Base-by-base conservation (phyloP, 352 stramenopile species). In the Stramenopiles sp. region DNA sequence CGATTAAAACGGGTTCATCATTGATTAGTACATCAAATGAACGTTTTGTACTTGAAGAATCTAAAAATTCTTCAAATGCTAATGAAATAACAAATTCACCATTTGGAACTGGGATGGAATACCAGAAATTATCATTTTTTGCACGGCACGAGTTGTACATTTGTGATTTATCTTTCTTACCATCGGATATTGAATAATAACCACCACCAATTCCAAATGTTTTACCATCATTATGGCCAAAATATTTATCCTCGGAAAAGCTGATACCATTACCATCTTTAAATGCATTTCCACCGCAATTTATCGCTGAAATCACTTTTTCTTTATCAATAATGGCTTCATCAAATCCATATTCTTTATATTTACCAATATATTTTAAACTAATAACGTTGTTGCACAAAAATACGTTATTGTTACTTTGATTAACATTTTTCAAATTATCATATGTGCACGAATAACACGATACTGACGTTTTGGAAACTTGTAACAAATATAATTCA, bases 201-300 rank as follows among this genome's bases (percentile, higher is more conserved):
- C 65, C 65, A 4, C 65, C 65, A 13, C 65, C 65, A 4, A 4
- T 13, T 4, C 65, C 65, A 76, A 76, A 76, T 76, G 4, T 33
- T 13, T 4, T 76, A 7, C 31, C 38, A 53, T 53, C 65, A 76
- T 76, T 33, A 33, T 76, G 13, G 4, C 65, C 65, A 76, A 33
- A 76, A 76, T 76, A 76, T 76, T 76, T 4, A 76, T 76, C 65
- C 13, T 33, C 31, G 7, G 31, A 76, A 76, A 76, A 76, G 65
- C 4, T 7, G 4, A 33, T 76, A 13, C 65, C 65, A 20, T 76
- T 33, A 7, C 65, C 65, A 13, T 33, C 65, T 13, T 4, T 33
- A 76, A 76, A 76, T 4, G 4, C 65, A 7, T 33, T 1, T 7
- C 65, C 65, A 33, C 65, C 65, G 31, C 65, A 76, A 33, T 76